phyloP scores from a whole-genome alignment of 2,329 filamentous ascomycete genomes.

The Pseudocercospora fuligena region DNA sequence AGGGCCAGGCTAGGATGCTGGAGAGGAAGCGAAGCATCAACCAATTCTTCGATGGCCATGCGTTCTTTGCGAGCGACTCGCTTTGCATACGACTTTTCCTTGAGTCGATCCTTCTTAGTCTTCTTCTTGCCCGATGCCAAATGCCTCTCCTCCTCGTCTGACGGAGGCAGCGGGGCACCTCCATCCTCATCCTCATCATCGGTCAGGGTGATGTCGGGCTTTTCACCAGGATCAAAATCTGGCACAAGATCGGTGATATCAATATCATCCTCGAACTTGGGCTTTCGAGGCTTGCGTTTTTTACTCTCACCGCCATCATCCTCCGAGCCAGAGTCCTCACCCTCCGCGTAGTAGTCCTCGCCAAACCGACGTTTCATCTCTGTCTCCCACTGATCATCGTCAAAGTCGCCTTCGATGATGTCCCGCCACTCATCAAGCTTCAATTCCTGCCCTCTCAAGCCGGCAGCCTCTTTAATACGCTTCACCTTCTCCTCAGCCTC shows the following conservation, averaged over 20 bases:
- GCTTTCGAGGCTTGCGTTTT: conserved; percentile 76
- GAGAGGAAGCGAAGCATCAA: conserved; percentile 80
- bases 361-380: conserved; percentile 90
- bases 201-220: conserved; percentile 61
- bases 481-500: conserved; percentile 85
- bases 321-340: conserved; percentile 56
- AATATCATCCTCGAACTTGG: conserved; percentile 95
- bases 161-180: conserved; percentile 30
- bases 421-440: conserved; percentile 81
- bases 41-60: conserved; percentile 80
- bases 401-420: conserved; percentile 86
- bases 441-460: conserved; percentile 68
- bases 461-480: conserved; percentile 88
- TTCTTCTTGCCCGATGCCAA: conserved; percentile 35
- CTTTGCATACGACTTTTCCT: conserved; percentile 61
- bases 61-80: conserved; percentile 80
- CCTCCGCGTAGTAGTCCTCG: conserved; percentile 85
- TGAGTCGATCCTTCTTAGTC: conserved; percentile 48
- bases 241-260: conserved; percentile 92
- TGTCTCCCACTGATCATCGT: conserved; percentile 85
- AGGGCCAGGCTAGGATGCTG: conserved; percentile 63
- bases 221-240: conserved; percentile 71
- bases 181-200: conserved; percentile 55
- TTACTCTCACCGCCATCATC: conserved; percentile 43
- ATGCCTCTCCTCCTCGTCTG: not conserved